Conservation (phyloP, 2,329 filamentous ascomycete genomes). For the Colletotrichum sp. region DNA sequence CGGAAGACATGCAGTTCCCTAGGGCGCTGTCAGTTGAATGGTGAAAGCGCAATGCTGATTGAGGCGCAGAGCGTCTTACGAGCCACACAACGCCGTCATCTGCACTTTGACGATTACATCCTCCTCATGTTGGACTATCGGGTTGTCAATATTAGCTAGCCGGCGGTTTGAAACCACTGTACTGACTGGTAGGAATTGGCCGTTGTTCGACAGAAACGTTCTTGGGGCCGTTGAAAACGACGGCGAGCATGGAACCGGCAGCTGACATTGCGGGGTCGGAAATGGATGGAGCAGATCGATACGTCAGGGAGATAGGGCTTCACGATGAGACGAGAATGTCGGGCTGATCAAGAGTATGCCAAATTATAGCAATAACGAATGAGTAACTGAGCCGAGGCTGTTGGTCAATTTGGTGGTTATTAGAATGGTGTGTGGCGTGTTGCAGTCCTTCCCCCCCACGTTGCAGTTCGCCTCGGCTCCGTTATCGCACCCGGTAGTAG, state of each 20-base stretch:
- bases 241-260: slow-evolving; percentile 76
- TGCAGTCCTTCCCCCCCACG: not conserved
- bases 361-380: not conserved
- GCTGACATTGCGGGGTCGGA: slow-evolving; percentile 8
- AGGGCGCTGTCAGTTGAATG: slow-evolving; percentile 4
- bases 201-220: slow-evolving; percentile 80
- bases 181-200: slow-evolving; percentile 70
- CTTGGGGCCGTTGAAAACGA: slow-evolving; percentile 82
- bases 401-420: not conserved
- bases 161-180: not conserved
- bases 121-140: slow-evolving; percentile 65
- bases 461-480: not conserved
- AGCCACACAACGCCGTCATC: slow-evolving; percentile 86
- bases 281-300: not conserved
- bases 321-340: not conserved
- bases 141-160: not conserved
- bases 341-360: not conserved
- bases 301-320: not conserved
- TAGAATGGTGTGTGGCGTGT: not conserved
- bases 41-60: not conserved
- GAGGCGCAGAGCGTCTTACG: slow-evolving; percentile 55
- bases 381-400: not conserved
- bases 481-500: not conserved
- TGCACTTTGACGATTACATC: slow-evolving; percentile 86
- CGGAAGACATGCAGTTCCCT: slow-evolving; percentile 89